Evolutionary conservation across 192 early-diverging fungal genomes (phyloP).

Genomic region (Backusella mclennaniae): DNA sequence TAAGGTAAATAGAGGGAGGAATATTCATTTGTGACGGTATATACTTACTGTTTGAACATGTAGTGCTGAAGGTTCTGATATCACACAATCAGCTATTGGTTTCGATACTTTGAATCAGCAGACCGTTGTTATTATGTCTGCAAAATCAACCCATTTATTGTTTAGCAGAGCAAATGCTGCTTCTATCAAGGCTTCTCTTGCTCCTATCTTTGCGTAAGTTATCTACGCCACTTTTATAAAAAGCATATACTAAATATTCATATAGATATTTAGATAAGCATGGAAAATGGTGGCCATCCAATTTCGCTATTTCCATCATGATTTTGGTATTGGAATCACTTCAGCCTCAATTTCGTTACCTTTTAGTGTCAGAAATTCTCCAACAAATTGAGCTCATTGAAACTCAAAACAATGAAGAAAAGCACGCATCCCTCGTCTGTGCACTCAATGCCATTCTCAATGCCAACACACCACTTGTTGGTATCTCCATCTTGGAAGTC

Average conservation of each 20-base stretch:
- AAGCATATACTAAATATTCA: not conserved
- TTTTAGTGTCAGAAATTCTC: slow-evolving; percentile 49
- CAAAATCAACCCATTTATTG: slow-evolving; percentile 1
- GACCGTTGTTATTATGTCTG: slow-evolving; percentile 7
- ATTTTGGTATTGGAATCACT: slow-evolving; percentile 28
- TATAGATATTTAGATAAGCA: slow-evolving; percentile 27
- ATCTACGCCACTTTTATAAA: too few relatives aligned
- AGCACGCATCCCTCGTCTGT: slow-evolving; percentile 45
- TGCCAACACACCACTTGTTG: slow-evolving; percentile 41
- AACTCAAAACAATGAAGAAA: slow-evolving; percentile 19
- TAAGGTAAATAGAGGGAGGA: not conserved
- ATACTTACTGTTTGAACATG: not conserved
- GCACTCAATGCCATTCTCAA: slow-evolving; percentile 44
- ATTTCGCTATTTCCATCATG: slow-evolving; percentile 23
- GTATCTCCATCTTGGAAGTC: slow-evolving; percentile 54
- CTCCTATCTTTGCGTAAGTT: slow-evolving; percentile 19
- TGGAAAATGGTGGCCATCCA: slow-evolving; percentile 35
- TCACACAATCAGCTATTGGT: slow-evolving; percentile 2
- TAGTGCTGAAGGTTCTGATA: slow-evolving; percentile 6
- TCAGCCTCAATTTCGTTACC: slow-evolving; percentile 48
- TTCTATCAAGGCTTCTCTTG: slow-evolving; percentile 13
- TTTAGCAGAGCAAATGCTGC: slow-evolving; percentile 12
- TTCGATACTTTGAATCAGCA: not conserved
- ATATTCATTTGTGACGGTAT: too few relatives aligned
- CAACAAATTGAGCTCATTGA: slow-evolving; percentile 34